Conservation (phyloP, 495 filamentous ascomycete genomes). For the Trypethelium eluteriae region DNA sequence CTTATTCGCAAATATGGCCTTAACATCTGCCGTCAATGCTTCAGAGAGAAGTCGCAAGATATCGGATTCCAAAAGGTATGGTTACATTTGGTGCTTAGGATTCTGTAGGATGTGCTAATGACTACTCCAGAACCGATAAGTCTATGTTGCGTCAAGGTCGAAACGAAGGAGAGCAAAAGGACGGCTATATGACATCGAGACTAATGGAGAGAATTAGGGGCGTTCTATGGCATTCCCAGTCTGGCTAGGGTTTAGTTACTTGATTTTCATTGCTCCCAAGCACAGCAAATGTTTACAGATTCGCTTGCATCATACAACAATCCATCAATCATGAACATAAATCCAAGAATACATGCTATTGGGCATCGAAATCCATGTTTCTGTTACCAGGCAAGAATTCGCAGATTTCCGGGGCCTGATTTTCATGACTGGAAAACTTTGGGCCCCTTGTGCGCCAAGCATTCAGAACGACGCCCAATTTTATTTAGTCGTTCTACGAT, state of each 20-base stretch:
- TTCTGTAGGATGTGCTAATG: background rate
- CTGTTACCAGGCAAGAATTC: too few species aligned
- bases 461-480: too few species aligned
- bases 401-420: too few species aligned
- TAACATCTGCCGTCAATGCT: constrained; percentile 99
- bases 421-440: too few species aligned
- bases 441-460: background rate
- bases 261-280: background rate
- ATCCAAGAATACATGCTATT: background rate
- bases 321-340: background rate
- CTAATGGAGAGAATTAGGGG: background rate
- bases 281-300: background rate
- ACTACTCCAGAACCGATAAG: background rate
- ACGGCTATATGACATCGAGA: background rate
- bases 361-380: background rate
- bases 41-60: constrained; percentile 90
- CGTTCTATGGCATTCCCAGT: background rate
- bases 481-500: too few species aligned
- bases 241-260: background rate
- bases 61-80: constrained; percentile 97
- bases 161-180: background rate
- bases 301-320: background rate
- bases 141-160: background rate
- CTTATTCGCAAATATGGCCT: constrained; percentile 98
- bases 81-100: background rate